Conservation (phyloP, 164 flowering plant species). For the Saururus chinensis region DNA sequence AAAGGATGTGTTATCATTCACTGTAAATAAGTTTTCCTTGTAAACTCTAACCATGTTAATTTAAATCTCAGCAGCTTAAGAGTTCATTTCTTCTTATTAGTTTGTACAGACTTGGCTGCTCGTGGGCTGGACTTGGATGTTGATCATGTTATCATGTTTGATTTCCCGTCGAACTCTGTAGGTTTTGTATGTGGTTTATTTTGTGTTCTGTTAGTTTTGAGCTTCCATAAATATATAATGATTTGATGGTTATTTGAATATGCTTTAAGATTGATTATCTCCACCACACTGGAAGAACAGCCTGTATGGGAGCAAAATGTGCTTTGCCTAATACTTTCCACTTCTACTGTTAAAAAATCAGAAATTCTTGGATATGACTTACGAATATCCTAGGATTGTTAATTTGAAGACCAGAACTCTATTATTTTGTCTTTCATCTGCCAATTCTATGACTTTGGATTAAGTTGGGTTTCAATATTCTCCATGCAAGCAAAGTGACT, state of each 20-base stretch:
- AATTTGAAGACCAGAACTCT: not conserved
- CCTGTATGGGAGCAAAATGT: slow-evolving; percentile 99
- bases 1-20: no score
- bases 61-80: slow-evolving; percentile 24
- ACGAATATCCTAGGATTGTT: not conserved
- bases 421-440: not conserved
- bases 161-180: slow-evolving; percentile 84
- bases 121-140: slow-evolving; percentile 97
- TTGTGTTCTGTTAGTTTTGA: not conserved
- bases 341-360: not conserved
- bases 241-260: slow-evolving; percentile 2
- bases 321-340: not conserved
- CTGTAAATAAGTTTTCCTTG: not conserved
- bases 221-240: not conserved
- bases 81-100: slow-evolving; percentile 22
- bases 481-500: slow-evolving; percentile 70
- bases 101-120: slow-evolving; percentile 97
- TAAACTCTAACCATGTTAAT: slow-evolving; percentile 14
- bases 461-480: not conserved
- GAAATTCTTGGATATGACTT: no score
- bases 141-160: slow-evolving; percentile 98
- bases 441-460: not conserved
- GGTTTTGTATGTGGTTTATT: slow-evolving; percentile 11
- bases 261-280: slow-evolving; percentile 85
- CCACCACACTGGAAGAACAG: slow-evolving; percentile 98